Evolutionary conservation across 768 basidiomycete genomes (phyloP).

Genomic region (Tulasnella sp.): DNA sequence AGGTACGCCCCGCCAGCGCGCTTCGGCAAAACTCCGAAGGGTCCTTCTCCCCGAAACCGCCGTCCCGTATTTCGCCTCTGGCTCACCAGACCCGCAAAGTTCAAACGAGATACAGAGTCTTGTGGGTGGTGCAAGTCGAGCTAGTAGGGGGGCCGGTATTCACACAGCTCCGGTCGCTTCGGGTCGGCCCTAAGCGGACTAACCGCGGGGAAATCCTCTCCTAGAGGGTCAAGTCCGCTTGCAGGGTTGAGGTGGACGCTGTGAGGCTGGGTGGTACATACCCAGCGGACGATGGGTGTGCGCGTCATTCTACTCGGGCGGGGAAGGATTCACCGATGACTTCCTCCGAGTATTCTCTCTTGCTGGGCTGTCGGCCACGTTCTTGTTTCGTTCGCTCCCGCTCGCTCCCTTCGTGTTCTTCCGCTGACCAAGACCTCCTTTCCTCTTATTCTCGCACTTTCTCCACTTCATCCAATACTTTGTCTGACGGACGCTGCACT

Average conservation of each 20-base stretch:
- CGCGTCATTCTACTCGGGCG: background rate
- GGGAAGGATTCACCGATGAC: slow-evolving; percentile 11
- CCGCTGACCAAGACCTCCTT: slow-evolving; percentile 11
- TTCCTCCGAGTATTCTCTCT: slow-evolving; percentile 3
- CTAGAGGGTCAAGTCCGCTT: background rate
- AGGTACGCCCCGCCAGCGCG: background rate
- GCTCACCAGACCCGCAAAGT: background rate
- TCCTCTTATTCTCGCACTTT: background rate
- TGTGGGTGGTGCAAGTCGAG: background rate
- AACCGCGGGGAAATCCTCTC: background rate
- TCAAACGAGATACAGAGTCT: background rate
- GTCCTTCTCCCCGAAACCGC: background rate
- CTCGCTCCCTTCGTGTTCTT: background rate
- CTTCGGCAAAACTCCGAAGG: background rate
- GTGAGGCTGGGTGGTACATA: background rate
- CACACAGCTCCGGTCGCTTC: background rate
- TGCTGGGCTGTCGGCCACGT: background rate
- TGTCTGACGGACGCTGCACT: slow-evolving; percentile 8
- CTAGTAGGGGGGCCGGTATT: background rate
- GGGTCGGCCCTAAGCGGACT: slow-evolving; percentile 9
- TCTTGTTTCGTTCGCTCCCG: slow-evolving; percentile 4
- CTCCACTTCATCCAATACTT: background rate
- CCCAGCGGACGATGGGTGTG: background rate
- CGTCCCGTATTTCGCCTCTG: background rate
- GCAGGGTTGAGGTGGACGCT: slow-evolving; percentile 10